Base-by-base conservation (phyloP, 2,329 filamentous ascomycete species). In the Chalaropsis ovoidea region DNA sequence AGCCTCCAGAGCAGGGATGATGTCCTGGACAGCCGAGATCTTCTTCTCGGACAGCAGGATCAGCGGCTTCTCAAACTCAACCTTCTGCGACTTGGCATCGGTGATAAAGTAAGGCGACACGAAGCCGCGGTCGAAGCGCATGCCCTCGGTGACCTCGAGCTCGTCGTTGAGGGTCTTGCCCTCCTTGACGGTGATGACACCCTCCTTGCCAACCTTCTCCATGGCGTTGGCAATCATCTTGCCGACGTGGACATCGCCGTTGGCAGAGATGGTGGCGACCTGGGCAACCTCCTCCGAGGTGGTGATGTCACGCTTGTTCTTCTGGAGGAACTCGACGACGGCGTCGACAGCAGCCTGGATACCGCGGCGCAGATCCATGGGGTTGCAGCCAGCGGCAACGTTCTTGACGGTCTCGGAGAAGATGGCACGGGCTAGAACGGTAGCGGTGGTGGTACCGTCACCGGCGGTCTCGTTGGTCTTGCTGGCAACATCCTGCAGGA, bases 331-430 rank as follows among this genome's bases (percentile, higher is more conserved):
- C 74, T 96, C 86, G 72, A 99, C 91, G 66, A 96, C 94, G 68
- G 91, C 87, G 70, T 96, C 90, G 70, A 99, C 94, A 67, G 93
- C 93, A 71, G 92, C 89, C 82, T 99, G 94, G 74, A 94, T 97
- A 78, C 94, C 94, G 73, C 94, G 88, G 77, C 94, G 88, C 74
- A 99, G 85, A 75, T 99, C 94, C 94, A 99, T 97, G 71, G 94
- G 94, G 82, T 99, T 99, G 88, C 94, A 99, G 75, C 94, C 94
- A 69, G 94, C 94, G 70, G 94, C 94, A 70, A 99, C 94, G 77
- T 99, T 99, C 88, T 99, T 99, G 76, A 97, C 94, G 65, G 93
- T 97, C 84, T 99, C 94, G 78, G 94, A 95, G 85, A 99, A 99
- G 80, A 99, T 99, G 76, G 92, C 89, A 72, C 91, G 90, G 72